Percentiles rank a stretch among this genome's conserved stretches.
phyloP scores from a whole-genome alignment of 1,284 basidiomycete species.

The Pholiota adiposa region DNA sequence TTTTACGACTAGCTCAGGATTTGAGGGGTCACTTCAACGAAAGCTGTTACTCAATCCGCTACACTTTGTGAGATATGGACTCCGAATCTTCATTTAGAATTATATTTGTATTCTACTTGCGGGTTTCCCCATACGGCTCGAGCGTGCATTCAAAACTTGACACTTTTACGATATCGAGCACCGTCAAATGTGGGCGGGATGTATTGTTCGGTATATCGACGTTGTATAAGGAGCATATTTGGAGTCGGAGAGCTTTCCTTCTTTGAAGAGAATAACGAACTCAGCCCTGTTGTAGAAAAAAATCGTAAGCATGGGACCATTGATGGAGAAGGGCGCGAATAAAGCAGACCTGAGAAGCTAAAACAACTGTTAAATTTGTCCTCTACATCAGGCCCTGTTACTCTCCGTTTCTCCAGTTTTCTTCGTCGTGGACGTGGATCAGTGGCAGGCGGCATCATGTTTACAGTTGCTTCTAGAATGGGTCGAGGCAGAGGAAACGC shows the following conservation, averaged over 20 bases:
- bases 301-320: too few species aligned
- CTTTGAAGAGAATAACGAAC: slow-evolving; percentile 1
- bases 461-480: neutral
- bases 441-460: too few species aligned
- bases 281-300: neutral
- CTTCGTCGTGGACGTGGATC: neutral
- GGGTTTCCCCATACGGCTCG: too few species aligned
- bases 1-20: too few species aligned
- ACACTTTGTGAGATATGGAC: too few species aligned
- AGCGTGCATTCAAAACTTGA: neutral
- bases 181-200: neutral
- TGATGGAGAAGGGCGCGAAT: neutral
- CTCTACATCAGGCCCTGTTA: neutral
- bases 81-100: too few species aligned
- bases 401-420: neutral
- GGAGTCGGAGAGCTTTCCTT: slow-evolving; percentile 1
- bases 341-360: neutral
- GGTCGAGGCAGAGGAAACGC: neutral
- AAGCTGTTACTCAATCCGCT: too few species aligned
- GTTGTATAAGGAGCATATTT: neutral
- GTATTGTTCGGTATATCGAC: slow-evolving; percentile 1
- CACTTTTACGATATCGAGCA: neutral
- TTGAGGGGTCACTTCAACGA: too few species aligned
- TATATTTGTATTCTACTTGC: too few species aligned
- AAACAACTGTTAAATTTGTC: neutral